phyloP scores from a whole-genome alignment of 805 yeast genomes.

The Wickerhamomyces subpelliculosus region DNA sequence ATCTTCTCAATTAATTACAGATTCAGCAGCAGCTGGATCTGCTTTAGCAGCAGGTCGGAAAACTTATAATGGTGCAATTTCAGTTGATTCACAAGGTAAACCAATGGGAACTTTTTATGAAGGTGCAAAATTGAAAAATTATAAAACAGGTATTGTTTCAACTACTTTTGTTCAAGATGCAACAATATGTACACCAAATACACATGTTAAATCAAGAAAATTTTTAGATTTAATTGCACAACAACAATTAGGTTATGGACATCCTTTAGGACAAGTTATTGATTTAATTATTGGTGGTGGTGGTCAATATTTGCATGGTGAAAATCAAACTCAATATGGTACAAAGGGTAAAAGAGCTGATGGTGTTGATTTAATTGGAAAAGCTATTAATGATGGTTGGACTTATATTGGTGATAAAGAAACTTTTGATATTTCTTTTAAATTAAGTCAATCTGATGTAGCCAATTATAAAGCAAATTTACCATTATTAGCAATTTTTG shows the following conservation, averaged over 20 bases:
- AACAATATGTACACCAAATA: slow-evolving; percentile 82
- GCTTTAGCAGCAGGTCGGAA: slow-evolving; percentile 81
- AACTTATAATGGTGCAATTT: slow-evolving; percentile 87
- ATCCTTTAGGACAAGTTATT: slow-evolving; percentile 70
- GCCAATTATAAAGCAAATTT: slow-evolving; percentile 35
- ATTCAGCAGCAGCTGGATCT: slow-evolving; percentile 95
- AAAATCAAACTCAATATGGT: slow-evolving; percentile 23
- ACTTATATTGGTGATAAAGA: slow-evolving; percentile 52
- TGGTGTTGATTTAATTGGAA: slow-evolving; percentile 55
- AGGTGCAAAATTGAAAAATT: slow-evolving; percentile 76
- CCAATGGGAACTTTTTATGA: slow-evolving; percentile 88
- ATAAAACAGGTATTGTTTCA: slow-evolving; percentile 80
- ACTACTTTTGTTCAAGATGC: slow-evolving; percentile 92
- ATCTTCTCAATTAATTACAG: slow-evolving; percentile 69
- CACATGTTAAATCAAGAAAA: slow-evolving; percentile 67
- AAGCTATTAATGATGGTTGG: slow-evolving; percentile 59
- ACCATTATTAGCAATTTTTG: slow-evolving; percentile 72
- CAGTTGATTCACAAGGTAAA: slow-evolving; percentile 55
- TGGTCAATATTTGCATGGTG: slow-evolving; percentile 70
- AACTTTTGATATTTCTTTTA: slow-evolving; percentile 48
- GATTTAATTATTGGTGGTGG: slow-evolving; percentile 91
- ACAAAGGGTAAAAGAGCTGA: slow-evolving; percentile 60
- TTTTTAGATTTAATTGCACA: slow-evolving; percentile 80
- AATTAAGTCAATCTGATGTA: slow-evolving; percentile 47
- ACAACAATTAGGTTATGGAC: slow-evolving; percentile 69